phyloP scores from a whole-genome alignment of 768 basidiomycete species.

The Suillus occidentalis region DNA sequence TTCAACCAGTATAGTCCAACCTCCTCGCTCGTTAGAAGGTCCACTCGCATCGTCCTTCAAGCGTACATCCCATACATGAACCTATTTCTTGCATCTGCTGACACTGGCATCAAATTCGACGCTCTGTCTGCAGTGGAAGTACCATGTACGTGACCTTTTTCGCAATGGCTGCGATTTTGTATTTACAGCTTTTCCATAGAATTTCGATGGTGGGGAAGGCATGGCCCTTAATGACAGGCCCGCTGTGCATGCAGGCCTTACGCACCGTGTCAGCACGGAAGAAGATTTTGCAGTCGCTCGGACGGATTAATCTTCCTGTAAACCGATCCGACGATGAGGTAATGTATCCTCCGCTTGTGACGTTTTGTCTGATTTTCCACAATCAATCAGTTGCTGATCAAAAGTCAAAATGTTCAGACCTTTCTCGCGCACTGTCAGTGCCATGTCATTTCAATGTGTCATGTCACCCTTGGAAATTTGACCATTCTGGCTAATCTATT shows the following conservation, averaged over 20 bases:
- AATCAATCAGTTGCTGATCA: neutral
- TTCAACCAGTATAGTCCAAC: conserved; percentile 41
- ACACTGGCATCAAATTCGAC: conserved; percentile 1
- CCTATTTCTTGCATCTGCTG: neutral
- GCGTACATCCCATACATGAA: conserved; percentile 12
- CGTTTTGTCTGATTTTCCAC: neutral
- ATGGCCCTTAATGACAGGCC: conserved; percentile 1
- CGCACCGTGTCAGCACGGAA: neutral
- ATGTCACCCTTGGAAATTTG: neutral
- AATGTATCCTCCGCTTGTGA: neutral
- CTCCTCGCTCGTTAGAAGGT: conserved; percentile 22
- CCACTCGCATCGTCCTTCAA: conserved; percentile 24
- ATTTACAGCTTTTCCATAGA: conserved; percentile 4
- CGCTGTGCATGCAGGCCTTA: conserved; percentile 3
- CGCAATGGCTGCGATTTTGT: neutral
- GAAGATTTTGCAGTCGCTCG: conserved; percentile 7
- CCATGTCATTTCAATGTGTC: neutral
- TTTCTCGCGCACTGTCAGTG: neutral
- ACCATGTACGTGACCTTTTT: conserved; percentile 33
- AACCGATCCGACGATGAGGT: neutral
- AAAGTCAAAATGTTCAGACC: neutral
- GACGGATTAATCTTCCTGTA: neutral
- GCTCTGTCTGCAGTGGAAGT: conserved; percentile 43
- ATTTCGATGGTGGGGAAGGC: conserved; percentile 14
- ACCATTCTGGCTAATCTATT: neutral